Conservation (phyloP, 768 basidiomycete species). For the Daedaleopsis nitida region DNA sequence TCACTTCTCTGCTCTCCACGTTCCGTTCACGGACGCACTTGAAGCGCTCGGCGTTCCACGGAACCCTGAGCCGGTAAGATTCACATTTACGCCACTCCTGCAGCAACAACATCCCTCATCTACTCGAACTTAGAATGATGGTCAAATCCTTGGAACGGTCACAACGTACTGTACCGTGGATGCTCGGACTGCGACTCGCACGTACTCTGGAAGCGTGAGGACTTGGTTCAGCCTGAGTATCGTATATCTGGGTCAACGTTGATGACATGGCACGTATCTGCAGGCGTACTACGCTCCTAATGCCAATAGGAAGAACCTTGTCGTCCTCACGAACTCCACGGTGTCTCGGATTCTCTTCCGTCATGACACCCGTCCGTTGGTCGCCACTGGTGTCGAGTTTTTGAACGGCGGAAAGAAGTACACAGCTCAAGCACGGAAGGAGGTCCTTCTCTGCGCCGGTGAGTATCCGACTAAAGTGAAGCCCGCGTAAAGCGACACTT, state of each 20-base stretch:
- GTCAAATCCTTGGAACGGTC: neutral
- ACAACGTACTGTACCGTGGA: conserved; percentile 4
- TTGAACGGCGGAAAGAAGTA: neutral
- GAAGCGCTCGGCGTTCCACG: conserved; percentile 16
- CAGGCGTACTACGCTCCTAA: conserved; percentile 13
- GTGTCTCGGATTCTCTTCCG: conserved; percentile 5
- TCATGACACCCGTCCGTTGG: neutral
- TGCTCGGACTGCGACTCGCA: neutral
- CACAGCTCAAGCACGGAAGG: conserved; percentile 2
- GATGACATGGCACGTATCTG: neutral
- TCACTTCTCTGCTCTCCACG: conserved; percentile 12
- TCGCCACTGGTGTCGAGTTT: conserved; percentile 8
- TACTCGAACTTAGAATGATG: neutral
- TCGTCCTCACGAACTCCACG: conserved; percentile 1
- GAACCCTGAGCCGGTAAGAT: conserved; percentile 18
- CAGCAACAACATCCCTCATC: neutral
- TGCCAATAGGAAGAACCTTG: conserved; percentile 8
- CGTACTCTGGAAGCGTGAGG: conserved; percentile 4
- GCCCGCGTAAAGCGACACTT: too few relatives aligned
- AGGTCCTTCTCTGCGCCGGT: conserved; percentile 16
- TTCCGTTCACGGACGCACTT: conserved; percentile 10
- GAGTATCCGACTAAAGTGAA: neutral
- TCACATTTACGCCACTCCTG: neutral
- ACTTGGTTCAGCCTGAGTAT: neutral
- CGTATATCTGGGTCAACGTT: neutral